These are phyloP conservation scores for Lenzites betulinus DNA, from an alignment of 768 basidiomycete species.

Conservation along the genomic window DNA sequence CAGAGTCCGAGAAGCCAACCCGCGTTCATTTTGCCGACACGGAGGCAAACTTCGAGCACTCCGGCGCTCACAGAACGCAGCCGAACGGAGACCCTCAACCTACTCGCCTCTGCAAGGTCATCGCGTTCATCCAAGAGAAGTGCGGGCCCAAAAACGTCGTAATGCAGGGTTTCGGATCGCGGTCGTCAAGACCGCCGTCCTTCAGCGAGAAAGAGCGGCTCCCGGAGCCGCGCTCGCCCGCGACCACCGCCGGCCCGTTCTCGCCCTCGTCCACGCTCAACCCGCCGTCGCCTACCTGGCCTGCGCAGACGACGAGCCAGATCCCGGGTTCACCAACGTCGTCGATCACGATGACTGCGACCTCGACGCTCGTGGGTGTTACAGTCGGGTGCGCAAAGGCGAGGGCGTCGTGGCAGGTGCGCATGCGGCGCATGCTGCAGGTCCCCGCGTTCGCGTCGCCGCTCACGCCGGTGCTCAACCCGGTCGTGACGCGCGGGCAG, in stretches of 20 bases:
- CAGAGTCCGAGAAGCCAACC: conserved; percentile 6
- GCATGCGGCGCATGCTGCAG: conserved; percentile 47
- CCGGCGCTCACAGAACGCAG: neutral
- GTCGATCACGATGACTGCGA: neutral
- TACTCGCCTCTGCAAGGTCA: conserved; percentile 8
- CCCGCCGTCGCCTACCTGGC: conserved; percentile 4
- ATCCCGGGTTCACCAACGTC: conserved; percentile 10
- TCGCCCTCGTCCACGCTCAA: conserved; percentile 16
- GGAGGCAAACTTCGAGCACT: neutral
- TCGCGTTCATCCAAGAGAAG: conserved; percentile 24
- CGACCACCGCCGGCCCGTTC: conserved; percentile 8
- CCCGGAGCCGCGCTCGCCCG: conserved; percentile 6
- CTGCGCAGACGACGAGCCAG: neutral
- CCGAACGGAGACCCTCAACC: neutral
- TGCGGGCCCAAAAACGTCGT: conserved; percentile 32
- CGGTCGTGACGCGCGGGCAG: conserved; percentile 74
- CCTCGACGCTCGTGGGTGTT: neutral
- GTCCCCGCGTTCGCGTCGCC: conserved; percentile 76
- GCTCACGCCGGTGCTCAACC: conserved; percentile 67
- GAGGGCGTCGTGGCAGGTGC: conserved; percentile 29
- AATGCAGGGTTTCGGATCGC: conserved; percentile 10
- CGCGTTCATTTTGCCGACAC: conserved; percentile 14
- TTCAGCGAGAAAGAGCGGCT: conserved; percentile 2
- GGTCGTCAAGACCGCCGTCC: neutral
- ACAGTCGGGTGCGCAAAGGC: neutral